Percentiles rank a stretch among this genome's conserved stretches.
phyloP scores from a whole-genome alignment of 371 early-diverging fungal genomes.

The Syncephalastrum racemosum region DNA sequence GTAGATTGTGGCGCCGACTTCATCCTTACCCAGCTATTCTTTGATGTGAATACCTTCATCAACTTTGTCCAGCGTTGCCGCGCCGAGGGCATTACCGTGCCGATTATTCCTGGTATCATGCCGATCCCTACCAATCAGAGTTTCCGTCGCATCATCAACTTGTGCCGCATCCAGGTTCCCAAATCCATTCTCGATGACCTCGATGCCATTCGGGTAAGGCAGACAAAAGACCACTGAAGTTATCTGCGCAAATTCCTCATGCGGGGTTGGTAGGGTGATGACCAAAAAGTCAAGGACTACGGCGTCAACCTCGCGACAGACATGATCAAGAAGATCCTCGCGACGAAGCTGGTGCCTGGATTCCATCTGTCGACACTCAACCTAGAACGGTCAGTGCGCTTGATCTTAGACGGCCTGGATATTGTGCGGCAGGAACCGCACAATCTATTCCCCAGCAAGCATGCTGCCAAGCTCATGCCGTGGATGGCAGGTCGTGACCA shows the following conservation, averaged over 20 bases:
- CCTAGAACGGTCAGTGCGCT: constrained; percentile 79
- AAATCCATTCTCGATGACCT: constrained; percentile 59
- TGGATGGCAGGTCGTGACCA: constrained; percentile 31
- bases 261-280: constrained; percentile 61
- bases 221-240: not conserved
- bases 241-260: not conserved
- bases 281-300: constrained; percentile 91
- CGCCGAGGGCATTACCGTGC: constrained; percentile 67
- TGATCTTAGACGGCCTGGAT: constrained; percentile 74
- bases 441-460: not conserved
- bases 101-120: constrained; percentile 94
- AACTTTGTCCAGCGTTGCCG: constrained; percentile 74
- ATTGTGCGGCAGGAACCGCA: constrained; percentile 41
- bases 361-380: constrained; percentile 91
- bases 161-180: constrained; percentile 85
- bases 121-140: constrained; percentile 91
- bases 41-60: constrained; percentile 75
- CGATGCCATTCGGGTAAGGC: constrained; percentile 73
- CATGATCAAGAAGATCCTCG: constrained; percentile 65
- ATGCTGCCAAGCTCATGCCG: constrained; percentile 3
- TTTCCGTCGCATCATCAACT: constrained; percentile 84
- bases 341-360: constrained; percentile 51
- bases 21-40: constrained; percentile 93
- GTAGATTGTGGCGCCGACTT: constrained; percentile 93
- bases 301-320: constrained; percentile 78